Evolutionary conservation across 768 basidiomycete species (phyloP), one percentile per base, ranked within the genome.

Genomic region (Cystobasidium ongulense): DNA sequence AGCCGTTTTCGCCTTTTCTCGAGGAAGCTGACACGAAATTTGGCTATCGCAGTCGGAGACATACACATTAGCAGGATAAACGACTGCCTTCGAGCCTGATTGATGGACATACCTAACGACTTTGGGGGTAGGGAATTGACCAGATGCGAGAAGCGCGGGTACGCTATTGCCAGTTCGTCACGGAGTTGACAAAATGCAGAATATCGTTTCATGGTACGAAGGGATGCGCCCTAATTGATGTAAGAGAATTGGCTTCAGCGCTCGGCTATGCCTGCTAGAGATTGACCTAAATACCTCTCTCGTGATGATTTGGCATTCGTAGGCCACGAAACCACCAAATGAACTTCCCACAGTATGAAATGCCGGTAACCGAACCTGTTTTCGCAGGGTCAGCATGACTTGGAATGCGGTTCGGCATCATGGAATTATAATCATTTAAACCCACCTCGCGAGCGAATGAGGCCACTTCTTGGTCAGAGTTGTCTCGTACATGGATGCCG

Each of bases 151-250:
- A 76, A 38, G 1, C 25, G 27, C 0, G 79, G 78, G 29, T 65
- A 72, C 17, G 74, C 50, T 10, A 10, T 18, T 4, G 74, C n/a
- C 2, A 79, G 74, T n/a, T 76, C 76, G 21, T 65, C 50, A 0
- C 78, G 74, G 0, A 79, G 72, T 1, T 63, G 52, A 15, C 77
- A 78, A 41, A 79, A 79, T 0, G 79, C 74, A 8, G 78, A 78
- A 63, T 79, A 79, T 1, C 79, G 76, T 39, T 78, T 76, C 29
- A 77, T 75, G 0, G 54, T 62, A 3, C 62, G 50, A 18, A 79
- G 73, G 0, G 43, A 43, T 0, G 77, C 73, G 0, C 76, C 75
- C 78, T 79, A n/a, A n/a, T n/a, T n/a, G n/a, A 73, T 36, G 46
- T 41, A 67, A 3, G 39, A 46, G 15, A 13, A 1, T 27, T 10